These are phyloP conservation scores for Paraphoma chrysanthemicola DNA, from an alignment of 2,329 filamentous ascomycete species.

Conservation along the genomic window DNA sequence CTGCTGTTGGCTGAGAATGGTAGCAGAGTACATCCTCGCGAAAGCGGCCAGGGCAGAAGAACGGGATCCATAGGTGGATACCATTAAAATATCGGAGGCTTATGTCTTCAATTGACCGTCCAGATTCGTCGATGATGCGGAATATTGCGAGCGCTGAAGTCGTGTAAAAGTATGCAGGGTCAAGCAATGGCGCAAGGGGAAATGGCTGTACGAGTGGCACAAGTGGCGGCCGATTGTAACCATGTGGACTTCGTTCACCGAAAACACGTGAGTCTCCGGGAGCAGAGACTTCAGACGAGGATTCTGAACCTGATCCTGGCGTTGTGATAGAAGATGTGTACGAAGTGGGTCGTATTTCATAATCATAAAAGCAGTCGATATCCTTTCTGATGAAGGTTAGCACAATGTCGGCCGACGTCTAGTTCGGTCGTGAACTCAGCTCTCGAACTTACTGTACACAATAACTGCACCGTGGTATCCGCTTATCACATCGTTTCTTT, in stretches of 20 bases:
- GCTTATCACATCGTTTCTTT: slow-evolving; percentile 8
- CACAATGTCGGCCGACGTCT: neutral
- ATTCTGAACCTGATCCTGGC: too few species aligned
- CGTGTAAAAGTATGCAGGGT: neutral
- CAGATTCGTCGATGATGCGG: neutral
- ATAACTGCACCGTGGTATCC: slow-evolving; percentile 4
- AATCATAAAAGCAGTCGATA: neutral
- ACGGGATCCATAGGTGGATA: slow-evolving; percentile 9
- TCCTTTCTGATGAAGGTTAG: neutral
- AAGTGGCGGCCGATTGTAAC: too few species aligned
- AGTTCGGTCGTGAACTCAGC: neutral
- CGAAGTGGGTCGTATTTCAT: neutral
- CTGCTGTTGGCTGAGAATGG: slow-evolving; percentile 1
- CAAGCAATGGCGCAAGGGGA: too few species aligned
- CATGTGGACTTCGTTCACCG: too few species aligned
- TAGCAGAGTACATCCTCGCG: slow-evolving; percentile 4
- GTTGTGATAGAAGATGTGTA: too few species aligned
- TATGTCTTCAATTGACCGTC: slow-evolving; percentile 1
- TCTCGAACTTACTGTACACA: slow-evolving; percentile 4
- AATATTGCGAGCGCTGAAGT: neutral
- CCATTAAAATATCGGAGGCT: slow-evolving; percentile 7
- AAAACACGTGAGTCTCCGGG: too few species aligned
- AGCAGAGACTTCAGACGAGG: too few species aligned
- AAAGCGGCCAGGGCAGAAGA: slow-evolving; percentile 5
- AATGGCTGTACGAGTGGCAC: too few species aligned